phyloP scores from a whole-genome alignment of 2,329 filamentous ascomycete genomes.

The Talaromyces islandicus region DNA sequence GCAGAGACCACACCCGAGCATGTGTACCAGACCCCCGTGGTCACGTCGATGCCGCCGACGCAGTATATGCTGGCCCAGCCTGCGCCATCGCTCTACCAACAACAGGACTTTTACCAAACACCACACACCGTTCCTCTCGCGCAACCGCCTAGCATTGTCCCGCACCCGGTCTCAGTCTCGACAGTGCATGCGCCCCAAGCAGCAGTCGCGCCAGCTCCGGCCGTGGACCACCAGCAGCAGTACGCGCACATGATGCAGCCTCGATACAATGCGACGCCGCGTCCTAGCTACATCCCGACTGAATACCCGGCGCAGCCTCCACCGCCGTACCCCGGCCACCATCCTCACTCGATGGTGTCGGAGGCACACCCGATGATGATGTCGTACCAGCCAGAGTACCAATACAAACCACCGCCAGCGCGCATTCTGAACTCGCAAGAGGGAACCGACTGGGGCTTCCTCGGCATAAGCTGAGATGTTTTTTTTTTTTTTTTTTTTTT shows the following conservation, averaged over 20 bases:
- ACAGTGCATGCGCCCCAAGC: slow-evolving; percentile 9
- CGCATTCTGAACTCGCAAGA: slow-evolving; percentile 32
- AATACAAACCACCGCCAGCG: slow-evolving; percentile 25
- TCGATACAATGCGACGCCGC: slow-evolving; percentile 24
- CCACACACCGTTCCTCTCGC: slow-evolving; percentile 23
- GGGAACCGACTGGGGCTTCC: slow-evolving; percentile 35
- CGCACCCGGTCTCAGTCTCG: slow-evolving; percentile 20
- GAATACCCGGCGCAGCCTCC: slow-evolving; percentile 23
- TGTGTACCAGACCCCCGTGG: slow-evolving; percentile 25
- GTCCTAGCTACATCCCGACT: slow-evolving; percentile 24
- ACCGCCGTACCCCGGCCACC: slow-evolving; percentile 19
- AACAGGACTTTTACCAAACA: slow-evolving; percentile 32
- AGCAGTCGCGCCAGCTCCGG: slow-evolving; percentile 15
- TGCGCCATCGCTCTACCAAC: slow-evolving; percentile 27
- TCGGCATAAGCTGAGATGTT: slow-evolving; percentile 21
- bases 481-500: no score
- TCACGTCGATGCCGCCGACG: slow-evolving; percentile 24
- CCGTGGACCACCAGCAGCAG: slow-evolving; percentile 17
- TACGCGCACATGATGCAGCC: slow-evolving; percentile 29
- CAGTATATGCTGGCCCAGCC: slow-evolving; percentile 29
- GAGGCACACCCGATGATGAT: slow-evolving; percentile 26
- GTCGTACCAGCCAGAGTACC: slow-evolving; percentile 25
- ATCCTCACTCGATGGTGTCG: slow-evolving; percentile 17
- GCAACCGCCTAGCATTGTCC: slow-evolving; percentile 24
- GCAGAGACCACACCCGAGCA: slow-evolving; percentile 31